Percentiles rank a stretch among this genome's conserved stretches.
These are phyloP conservation scores for Vigna angularis DNA, from an alignment of 306 rosid species.

Conservation along the genomic window DNA sequence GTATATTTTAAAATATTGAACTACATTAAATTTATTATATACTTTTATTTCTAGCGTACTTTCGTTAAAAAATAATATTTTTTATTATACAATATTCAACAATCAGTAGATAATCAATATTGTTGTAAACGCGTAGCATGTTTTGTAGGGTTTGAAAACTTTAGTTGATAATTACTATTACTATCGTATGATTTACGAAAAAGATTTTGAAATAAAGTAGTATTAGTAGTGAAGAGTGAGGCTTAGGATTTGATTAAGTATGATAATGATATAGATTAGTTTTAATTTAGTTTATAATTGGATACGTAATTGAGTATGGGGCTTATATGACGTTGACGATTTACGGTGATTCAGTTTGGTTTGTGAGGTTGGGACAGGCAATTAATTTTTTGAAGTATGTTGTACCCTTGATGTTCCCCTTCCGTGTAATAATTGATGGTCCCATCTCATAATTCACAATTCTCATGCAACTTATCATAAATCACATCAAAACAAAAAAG, in stretches of 20 bases:
- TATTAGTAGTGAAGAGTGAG: too few relatives aligned
- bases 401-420: conserved; percentile 44
- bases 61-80: too few relatives aligned
- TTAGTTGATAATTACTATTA: conserved; percentile 4
- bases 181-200: conserved; percentile 41
- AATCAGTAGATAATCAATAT: too few relatives aligned
- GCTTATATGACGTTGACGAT: conserved; percentile 47
- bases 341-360: conserved; percentile 27
- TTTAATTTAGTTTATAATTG: not conserved
- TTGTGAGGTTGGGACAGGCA: conserved; percentile 22
- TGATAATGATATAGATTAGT: not conserved
- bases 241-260: too few relatives aligned
- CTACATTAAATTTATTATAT: too few relatives aligned
- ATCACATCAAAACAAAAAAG: conserved; percentile 18
- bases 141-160: conserved; percentile 9
- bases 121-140: not conserved
- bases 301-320: conserved; percentile 17
- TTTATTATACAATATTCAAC: too few relatives aligned
- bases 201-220: conserved; percentile 5
- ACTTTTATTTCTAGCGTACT: too few relatives aligned
- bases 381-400: conserved; percentile 37
- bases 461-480: conserved; percentile 33
- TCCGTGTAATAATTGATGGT: conserved; percentile 40
- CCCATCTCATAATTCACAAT: conserved; percentile 43
- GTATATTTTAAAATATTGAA: too few relatives aligned